Evolutionary conservation across 1,139 yeast species (phyloP).

Genomic region (Pichia sp.): DNA sequence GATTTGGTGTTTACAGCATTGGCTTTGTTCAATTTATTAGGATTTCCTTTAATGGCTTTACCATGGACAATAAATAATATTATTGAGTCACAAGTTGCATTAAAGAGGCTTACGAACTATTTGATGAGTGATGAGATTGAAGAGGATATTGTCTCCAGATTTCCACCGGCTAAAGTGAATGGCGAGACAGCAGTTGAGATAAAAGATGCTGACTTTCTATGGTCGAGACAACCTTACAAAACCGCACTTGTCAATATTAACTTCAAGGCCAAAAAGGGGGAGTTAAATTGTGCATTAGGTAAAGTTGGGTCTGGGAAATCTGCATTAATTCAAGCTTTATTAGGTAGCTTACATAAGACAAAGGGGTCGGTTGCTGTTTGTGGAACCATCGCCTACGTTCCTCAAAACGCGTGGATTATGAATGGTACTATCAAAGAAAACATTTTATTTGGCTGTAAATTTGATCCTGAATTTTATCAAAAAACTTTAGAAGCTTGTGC

Average conservation of each 20-base stretch:
- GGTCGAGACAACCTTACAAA: conserved; percentile 79
- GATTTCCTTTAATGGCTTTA: conserved; percentile 88
- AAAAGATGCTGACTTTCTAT: conserved; percentile 72
- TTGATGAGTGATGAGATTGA: conserved; percentile 77
- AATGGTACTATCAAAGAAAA: conserved; percentile 89
- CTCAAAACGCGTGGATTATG: conserved; percentile 95
- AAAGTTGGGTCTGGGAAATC: conserved; percentile 92
- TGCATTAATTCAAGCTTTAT: conserved; percentile 70
- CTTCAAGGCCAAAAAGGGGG: conserved; percentile 68
- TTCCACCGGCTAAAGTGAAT: conserved; percentile 42
- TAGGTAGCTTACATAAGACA: conserved; percentile 80
- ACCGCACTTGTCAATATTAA: conserved; percentile 70
- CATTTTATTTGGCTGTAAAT: conserved; percentile 80
- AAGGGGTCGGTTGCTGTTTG: conserved; percentile 67
- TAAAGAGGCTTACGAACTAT: conserved; percentile 66
- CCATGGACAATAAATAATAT: conserved; percentile 85
- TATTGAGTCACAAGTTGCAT: conserved; percentile 87
- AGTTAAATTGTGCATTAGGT: conserved; percentile 83
- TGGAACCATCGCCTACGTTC: conserved; percentile 84
- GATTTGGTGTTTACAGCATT: conserved; percentile 95
- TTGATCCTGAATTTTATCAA: conserved; percentile 72
- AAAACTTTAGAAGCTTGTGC: conserved; percentile 86
- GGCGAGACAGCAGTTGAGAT: conserved; percentile 72
- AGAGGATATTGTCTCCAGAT: conserved; percentile 59
- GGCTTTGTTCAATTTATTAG: conserved; percentile 72